Base-by-base conservation (phyloP, 108 stramenopile species). In the Bacterosira constricta region DNA sequence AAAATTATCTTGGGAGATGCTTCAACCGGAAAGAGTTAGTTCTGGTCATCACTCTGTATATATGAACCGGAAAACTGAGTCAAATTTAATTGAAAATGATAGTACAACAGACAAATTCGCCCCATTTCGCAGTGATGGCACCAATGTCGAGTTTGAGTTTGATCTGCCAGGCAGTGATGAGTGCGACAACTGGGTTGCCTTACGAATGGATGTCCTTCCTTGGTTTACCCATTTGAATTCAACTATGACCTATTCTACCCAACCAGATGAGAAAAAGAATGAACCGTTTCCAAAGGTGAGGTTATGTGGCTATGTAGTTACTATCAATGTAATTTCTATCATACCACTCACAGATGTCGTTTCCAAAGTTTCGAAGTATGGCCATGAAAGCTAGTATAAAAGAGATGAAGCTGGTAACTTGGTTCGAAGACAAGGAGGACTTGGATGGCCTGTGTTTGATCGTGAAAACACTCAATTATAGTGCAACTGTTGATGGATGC, bases 181-280 rank as follows among this genome's bases (percentile, higher is more conserved):
- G 17, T 31, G 32, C 18, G 46, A 49, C 35, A 73, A 61, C 34
- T 84, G 83, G 83, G 36, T 78, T 7, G 76, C 81, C 6, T 49
- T 84, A 20, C 71, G 83, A 46, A 68, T 73, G n/a, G 83, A 84
- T 29, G 76, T 82, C 5, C 66, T 84, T 30, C 83, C 83, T 10
- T 84, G 83, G 83, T 72, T 84, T 27, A 77, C 77, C 50, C 83
- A 84, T 57, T 29, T 79, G 29, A 74, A 62, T 58, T 63, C 79
- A 39, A 71, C 68, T 35, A 66, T 54, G 42, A 25, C 11, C 51
- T 37, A 32, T 12, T 52, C 71, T 36, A 26, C 75, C 10, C 10
- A 42, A 42, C 21, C 20, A 7, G 42, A 69, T 34, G 52, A 51
- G 44, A 27, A 35, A 8, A 61, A 60, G 23, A n/a, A 55, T 10